Base-by-base conservation (phyloP, 2,329 filamentous ascomycete genomes). In the Sporothrix variecibatus region DNA sequence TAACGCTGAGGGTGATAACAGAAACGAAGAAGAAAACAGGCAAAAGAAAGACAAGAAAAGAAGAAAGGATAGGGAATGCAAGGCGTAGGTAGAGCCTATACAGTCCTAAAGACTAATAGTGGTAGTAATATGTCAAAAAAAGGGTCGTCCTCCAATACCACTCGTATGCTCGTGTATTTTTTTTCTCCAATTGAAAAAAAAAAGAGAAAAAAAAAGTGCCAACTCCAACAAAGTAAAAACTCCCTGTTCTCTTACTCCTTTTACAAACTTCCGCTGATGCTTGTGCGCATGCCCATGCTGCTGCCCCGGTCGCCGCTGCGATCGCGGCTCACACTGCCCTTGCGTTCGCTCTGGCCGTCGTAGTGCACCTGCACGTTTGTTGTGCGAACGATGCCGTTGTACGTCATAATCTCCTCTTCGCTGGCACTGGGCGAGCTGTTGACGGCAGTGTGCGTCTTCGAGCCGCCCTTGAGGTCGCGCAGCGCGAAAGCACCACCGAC, bases 391-490 rank as follows among this genome's bases (percentile, higher is more conserved):
- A 84, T 84, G 46, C 82, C 82, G 65, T 83, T 81, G 75, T 82
- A 81, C 3, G 81, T 81, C 79, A 83, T 82, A 56, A 83, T 83
- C 74, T 83, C 81, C 75, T 83, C 82, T 75, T 83, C 80, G 20
- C 79, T 82, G 1, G 79, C 79, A 5, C 78, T 80, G 2, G 82
- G 80, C 62, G 81, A 82, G 23, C 79, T 78, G 40, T 81, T 78
- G 43, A 82, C 80, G 70, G 82, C 81, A 5, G 82, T 80, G 75
- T 79, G 79, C 51, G 76, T 77, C 26, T 78, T 79, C 8, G 74
- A 72, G 15, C 73, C 51, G 40, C 76, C 73, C 65, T 79, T 75
- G 46, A 81, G 77, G 49, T 80, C 78, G 72, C 78, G 80, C 67
- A 81, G 77, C 1, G 77, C 72, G 60, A 77, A 75, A 4, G 73